Evolutionary conservation across 78 protist genomes (phyloP).

Genomic region (slime mould (Dictyostelium discoideum)): dicty_2.7 NC_007089.4:5609501-5610000

Average conservation of each 20-base stretch:
- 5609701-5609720: neutral
- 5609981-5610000: neutral
- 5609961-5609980: neutral
- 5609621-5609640: neutral
- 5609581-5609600: constrained; percentile 69
- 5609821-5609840: neutral
- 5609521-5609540: constrained; percentile 10
- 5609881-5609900: neutral
- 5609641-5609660: neutral
- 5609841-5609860: neutral
- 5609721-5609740: neutral
- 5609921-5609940: neutral
- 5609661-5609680: neutral
- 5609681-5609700: neutral
- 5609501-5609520: constrained; percentile 17
- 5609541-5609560: constrained; percentile 67
- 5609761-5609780: neutral
- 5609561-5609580: constrained; percentile 25
- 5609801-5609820: neutral
- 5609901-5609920: neutral
- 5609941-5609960: neutral
- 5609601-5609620: constrained; percentile 30
- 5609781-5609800: neutral
- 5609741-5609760: neutral
- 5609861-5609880: neutral